Base-by-base conservation (phyloP, 305 asterid species). In the Fraxinus ornus region DNA sequence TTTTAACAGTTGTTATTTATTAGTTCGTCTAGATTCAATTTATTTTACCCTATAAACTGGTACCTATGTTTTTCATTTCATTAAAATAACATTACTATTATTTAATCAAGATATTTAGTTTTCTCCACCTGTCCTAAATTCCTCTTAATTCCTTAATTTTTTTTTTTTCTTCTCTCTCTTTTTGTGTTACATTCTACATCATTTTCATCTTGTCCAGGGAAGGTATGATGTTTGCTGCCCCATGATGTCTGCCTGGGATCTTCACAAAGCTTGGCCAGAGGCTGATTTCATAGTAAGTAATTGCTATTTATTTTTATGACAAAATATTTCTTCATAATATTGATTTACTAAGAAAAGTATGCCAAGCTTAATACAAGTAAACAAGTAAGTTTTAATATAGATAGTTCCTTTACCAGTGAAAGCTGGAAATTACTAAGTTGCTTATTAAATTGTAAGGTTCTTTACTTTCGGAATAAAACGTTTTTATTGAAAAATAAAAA, bases 241-340 rank as follows among this genome's bases (percentile, higher is more conserved):
- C 75, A 83, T 94, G 92, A 94, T 92, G 97, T 95, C 99, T 24
- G 99, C 98, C 6, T 95, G 99, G 99, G 98, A 95, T 91, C 98
- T 95, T 84, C 98, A 94, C 78, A 95, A 93, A 87, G 97, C 93
- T 84, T 95, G 97, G 99, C 99, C 98, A 0, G 97, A 92, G 82
- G 97, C 99, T 81, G 97, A 92, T 86, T 89, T 95, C 77, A 84
- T 87, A 70, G 99, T 95, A 90, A 86, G 93, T 66, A 81, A 75
- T 41, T 73, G 47, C 39, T 26, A 68, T 9, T 26, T 66, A 62
- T 66, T 8, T 66, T 26, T 66, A 66, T 10, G 74, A 26, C 15
- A 26, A 66, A 24, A 66, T 66, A 10, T 68, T 30, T 28, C 37
- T 68, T 28, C 75, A 13, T 28, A 28, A 28, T 17, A 28, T 68